These are phyloP conservation scores for Pseudoperonospora humuli DNA, from an alignment of 352 stramenopile species.

Conservation along the genomic window DNA sequence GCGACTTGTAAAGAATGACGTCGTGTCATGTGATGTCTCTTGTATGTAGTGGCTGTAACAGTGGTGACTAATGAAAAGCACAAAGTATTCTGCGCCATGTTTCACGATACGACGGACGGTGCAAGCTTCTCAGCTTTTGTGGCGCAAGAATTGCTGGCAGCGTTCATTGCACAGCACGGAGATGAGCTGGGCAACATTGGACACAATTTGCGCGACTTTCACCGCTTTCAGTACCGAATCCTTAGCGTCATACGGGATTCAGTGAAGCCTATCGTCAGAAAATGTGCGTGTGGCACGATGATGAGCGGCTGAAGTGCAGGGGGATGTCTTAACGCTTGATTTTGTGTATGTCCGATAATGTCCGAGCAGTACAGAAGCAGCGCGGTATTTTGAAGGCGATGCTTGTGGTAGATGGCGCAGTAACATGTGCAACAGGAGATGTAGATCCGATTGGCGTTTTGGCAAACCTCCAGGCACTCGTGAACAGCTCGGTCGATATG, in stretches of 20 bases:
- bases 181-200: conserved; percentile 71
- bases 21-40: not conserved
- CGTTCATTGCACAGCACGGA: conserved; percentile 75
- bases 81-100: conserved; percentile 89
- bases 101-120: conserved; percentile 81
- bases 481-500: conserved; percentile 81
- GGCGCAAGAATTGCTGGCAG: conserved; percentile 78
- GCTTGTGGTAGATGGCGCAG: conserved; percentile 78
- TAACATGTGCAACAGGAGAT: conserved; percentile 77
- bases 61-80: conserved; percentile 83
- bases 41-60: conserved; percentile 71
- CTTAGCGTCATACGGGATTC: conserved; percentile 73
- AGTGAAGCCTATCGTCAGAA: conserved; percentile 75
- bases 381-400: conserved; percentile 85
- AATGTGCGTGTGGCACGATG: conserved; percentile 38
- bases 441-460: conserved; percentile 88
- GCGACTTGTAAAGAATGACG: not conserved
- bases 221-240: conserved; percentile 86
- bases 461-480: conserved; percentile 83
- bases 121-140: conserved; percentile 81
- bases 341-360: not conserved
- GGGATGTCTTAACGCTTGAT: conserved; percentile 1
- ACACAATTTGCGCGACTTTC: conserved; percentile 88
- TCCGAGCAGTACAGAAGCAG: conserved; percentile 71
- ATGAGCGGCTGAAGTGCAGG: not conserved